Evolutionary conservation across 805 yeast genomes (phyloP).

Genomic region (Komagataella kurtzmanii): DNA sequence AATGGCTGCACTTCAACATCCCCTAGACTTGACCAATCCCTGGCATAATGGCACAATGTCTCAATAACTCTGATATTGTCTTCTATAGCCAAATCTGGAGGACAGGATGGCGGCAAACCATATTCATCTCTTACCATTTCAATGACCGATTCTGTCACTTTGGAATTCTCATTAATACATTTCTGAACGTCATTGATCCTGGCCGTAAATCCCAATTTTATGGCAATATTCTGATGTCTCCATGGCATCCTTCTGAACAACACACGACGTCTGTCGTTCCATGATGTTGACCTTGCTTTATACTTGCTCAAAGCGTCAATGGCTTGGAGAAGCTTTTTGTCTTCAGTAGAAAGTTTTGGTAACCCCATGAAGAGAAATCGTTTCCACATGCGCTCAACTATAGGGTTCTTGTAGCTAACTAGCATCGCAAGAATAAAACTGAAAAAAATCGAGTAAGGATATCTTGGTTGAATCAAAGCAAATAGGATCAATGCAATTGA

Average conservation of each 20-base stretch:
- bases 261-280: constrained; percentile 31
- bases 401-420: neutral
- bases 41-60: constrained; percentile 56
- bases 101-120: constrained; percentile 27
- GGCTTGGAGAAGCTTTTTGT: constrained; percentile 12
- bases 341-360: neutral
- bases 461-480: constrained; percentile 9
- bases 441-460: constrained; percentile 6
- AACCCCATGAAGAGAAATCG: neutral
- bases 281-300: constrained; percentile 19
- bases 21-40: constrained; percentile 62
- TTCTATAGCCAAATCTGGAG: constrained; percentile 18
- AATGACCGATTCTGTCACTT: constrained; percentile 31
- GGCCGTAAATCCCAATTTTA: constrained; percentile 32
- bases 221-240: constrained; percentile 43
- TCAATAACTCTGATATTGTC: constrained; percentile 42
- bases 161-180: constrained; percentile 32
- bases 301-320: constrained; percentile 35
- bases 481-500: constrained; percentile 16
- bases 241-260: constrained; percentile 33
- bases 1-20: constrained; percentile 39
- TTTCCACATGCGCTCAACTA: neutral
- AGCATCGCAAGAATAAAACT: neutral
- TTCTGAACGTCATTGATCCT: constrained; percentile 38
- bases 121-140: constrained; percentile 19